Conservation (phyloP, 2,329 filamentous ascomycete species). For the Sarocladiaceae sp. region DNA sequence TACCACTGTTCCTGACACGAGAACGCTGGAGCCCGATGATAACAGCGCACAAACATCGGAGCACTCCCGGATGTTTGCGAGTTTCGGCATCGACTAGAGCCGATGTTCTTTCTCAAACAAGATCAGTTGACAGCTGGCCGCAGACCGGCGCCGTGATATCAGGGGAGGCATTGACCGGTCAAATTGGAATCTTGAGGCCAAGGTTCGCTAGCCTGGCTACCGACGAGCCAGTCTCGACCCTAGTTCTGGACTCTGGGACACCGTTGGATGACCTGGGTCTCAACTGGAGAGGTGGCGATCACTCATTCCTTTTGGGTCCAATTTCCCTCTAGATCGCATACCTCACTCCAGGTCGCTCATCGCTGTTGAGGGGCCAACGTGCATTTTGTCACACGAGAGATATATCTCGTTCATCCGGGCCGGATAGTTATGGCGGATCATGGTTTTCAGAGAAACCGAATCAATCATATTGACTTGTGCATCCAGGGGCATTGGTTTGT, state of each 20-base stretch:
- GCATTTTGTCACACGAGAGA: too few species aligned
- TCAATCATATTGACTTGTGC: neutral
- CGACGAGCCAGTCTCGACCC: conserved; percentile 6
- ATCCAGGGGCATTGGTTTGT: neutral
- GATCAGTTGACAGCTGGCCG: too few species aligned
- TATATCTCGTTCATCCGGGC: too few species aligned
- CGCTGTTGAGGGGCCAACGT: conserved; percentile 3
- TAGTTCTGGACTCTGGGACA: neutral
- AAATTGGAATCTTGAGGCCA: neutral
- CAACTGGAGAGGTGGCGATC: neutral
- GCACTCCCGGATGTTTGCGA: too few species aligned
- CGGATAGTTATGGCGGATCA: too few species aligned
- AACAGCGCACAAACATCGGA: too few species aligned
- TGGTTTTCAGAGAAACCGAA: neutral
- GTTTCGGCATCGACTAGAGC: too few species aligned
- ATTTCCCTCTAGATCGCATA: neutral
- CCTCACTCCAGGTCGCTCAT: neutral
- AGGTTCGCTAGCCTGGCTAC: conserved; percentile 1
- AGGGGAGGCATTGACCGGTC: neutral
- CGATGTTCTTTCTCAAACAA: too few species aligned
- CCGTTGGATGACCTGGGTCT: neutral
- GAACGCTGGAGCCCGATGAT: too few species aligned
- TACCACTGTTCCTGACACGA: too few species aligned
- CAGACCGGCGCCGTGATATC: too few species aligned
- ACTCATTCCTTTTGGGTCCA: neutral